Evolutionary conservation across 2,329 filamentous ascomycete genomes (phyloP), one percentile per base, ranked within the genome.

Genomic region (Samsoniella hepiali): DNA sequence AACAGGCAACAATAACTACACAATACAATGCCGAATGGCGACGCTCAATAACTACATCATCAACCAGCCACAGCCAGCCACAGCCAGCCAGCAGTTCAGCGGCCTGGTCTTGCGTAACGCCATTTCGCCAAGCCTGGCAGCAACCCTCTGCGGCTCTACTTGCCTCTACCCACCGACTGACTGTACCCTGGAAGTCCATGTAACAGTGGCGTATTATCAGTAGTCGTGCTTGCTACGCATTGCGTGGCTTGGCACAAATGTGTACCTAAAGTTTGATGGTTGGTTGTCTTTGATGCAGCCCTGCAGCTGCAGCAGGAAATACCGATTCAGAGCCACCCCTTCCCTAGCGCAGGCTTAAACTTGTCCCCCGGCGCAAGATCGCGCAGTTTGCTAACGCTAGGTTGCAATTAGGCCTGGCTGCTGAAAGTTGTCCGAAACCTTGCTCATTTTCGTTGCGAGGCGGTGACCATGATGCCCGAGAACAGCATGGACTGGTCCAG

Each of bases 311-410:
- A 36, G 38, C 11, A 31, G 13, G 22, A n/a, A 45, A 61, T 11
- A 47, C 47, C 17, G 29, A 27, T 53, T 49, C 49, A 29, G 31
- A 17, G 29, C 45, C 50, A 54, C 51, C 51, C 59, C 53, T 36
- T 22, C 22, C 34, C 51, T 27, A 40, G 34, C 31, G n/a, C 31
- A 3, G 50, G 22, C 59, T 47, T 38, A 27, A 53, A 22, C 29
- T 44, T 47, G 32, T 55, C 38, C 17, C 29, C 38, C 58, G 55
- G 36, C 13, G 38, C 54, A 58, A 57, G 62, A 63, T 63, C 55
- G 54, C 47, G 31, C 44, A 56, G 31, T 57, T 22, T 40, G 36
- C 8, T 32, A 11, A 47, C 47, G 55, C 62, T 58, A 63, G 29
- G 31, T 51, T 62, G 32, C 11, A 62, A 62, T 47, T 7, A 49